Evolutionary conservation across 495 filamentous ascomycete species (phyloP), one percentile per base, ranked within the genome.

Genomic region (Penicillium diatomitis): DNA sequence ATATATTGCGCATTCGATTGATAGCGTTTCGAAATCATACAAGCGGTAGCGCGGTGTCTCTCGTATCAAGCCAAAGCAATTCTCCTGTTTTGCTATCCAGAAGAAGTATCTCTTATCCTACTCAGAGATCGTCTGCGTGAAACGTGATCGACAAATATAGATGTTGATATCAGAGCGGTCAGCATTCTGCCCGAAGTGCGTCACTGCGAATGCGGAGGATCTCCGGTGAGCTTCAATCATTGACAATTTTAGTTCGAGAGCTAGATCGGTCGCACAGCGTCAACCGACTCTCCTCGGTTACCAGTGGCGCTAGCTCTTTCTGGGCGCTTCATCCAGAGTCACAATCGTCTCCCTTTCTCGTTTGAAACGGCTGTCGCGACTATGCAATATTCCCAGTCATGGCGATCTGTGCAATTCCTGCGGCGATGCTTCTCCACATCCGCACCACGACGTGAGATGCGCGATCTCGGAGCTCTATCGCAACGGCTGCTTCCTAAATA

Each of bases 401-500:
- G 46, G 44, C 49, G 33, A 8, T 34, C 51, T 8, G 45, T 46
- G 11, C 30, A 32, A 35, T 47, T 58, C 34, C 42, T 49, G 28
- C 55, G 61, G 37, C 52, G 53, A 44, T 44, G 45, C 44, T 79
- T 79, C 50, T 78, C 74, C 7, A 59, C 53, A 8, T 71, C 74
- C 11, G 37, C 53, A 8, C 45, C 34, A 37, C 60, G 62, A 41
- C 51, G 51, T 32, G 68, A 77, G 54, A 72, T 78, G 32, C 62
- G 58, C 51, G 66, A 74, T 50, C 48, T 80, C 30, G 57, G 60
- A 10, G 61, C 58, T 20, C 64, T 79, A 32, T 58, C 73, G 6
- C 57, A 54, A 35, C 67, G 73, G 3, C 57, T 72, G 33, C 57
- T 68, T 41, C 76, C 76, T 11, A 68, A 62, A 52, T 80, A 76